Conservation (phyloP, 1,284 basidiomycete genomes). For the Ceratobasidium theobromae region DNA sequence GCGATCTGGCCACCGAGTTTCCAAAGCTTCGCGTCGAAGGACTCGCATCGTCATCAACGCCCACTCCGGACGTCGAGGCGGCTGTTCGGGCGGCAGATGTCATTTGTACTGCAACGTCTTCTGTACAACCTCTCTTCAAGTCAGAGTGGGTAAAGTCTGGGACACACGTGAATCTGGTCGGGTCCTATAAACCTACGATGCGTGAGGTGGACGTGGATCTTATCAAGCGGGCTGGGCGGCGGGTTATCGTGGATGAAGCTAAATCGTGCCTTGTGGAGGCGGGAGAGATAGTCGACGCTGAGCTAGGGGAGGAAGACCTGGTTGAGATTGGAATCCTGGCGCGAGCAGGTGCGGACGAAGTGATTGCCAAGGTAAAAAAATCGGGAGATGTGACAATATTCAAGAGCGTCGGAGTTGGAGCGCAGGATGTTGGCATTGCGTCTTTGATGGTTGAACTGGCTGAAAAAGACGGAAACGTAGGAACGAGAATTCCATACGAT, state of each 20-base stretch:
- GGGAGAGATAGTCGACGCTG: conserved; percentile 68
- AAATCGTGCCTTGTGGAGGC: conserved; percentile 71
- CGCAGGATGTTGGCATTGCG: conserved; percentile 73
- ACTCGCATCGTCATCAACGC: neutral
- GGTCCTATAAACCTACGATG: conserved; percentile 83
- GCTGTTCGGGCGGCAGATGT: conserved; percentile 52
- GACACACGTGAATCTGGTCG: conserved; percentile 74
- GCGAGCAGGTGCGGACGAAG: conserved; percentile 42
- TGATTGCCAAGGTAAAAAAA: conserved; percentile 40
- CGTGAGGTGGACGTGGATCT: conserved; percentile 66
- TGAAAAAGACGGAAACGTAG: conserved; percentile 43
- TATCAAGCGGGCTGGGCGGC: conserved; percentile 51
- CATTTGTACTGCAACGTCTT: conserved; percentile 77
- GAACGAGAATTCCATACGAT: conserved; percentile 49
- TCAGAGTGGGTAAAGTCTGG: conserved; percentile 60
- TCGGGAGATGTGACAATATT: conserved; percentile 64
- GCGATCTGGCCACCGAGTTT: conserved; percentile 47
- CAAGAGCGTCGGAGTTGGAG: conserved; percentile 74
- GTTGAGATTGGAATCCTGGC: conserved; percentile 66
- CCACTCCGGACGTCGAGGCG: conserved; percentile 38
- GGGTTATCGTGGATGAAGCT: conserved; percentile 70
- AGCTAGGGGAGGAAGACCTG: conserved; percentile 46
- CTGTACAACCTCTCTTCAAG: conserved; percentile 68
- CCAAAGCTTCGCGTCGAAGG: conserved; percentile 44
- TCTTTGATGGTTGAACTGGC: conserved; percentile 49